These are phyloP conservation scores for Pseudocohnilembus persalinus DNA, from an alignment of 169 alveolate genomes.

Conservation along the genomic window DNA sequence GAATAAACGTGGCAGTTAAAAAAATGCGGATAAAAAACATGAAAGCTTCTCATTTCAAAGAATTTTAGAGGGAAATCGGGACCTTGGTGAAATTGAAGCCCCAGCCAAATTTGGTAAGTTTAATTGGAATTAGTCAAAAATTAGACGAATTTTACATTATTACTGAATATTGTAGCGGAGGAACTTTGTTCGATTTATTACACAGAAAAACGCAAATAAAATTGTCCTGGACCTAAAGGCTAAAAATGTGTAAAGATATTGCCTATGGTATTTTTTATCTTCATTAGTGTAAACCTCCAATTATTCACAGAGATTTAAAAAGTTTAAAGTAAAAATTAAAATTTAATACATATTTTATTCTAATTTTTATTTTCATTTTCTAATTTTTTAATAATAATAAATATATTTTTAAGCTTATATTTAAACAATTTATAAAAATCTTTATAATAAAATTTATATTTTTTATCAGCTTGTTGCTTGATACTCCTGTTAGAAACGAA, in stretches of 20 bases:
- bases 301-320: conserved; percentile 76
- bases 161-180: conserved; percentile 85
- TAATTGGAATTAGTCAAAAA: conserved; percentile 77
- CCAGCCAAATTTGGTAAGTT: conserved; percentile 77
- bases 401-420: too few species aligned
- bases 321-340: conserved; percentile 47
- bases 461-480: conserved; percentile 36
- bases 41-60: conserved; percentile 60
- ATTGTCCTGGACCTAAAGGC: conserved; percentile 55
- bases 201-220: conserved; percentile 63
- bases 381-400: too few species aligned
- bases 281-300: conserved; percentile 51
- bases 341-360: too few species aligned
- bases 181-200: conserved; percentile 74
- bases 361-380: too few species aligned
- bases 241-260: conserved; percentile 50
- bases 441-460: background rate
- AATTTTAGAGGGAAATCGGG: conserved; percentile 78
- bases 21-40: conserved; percentile 54
- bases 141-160: conserved; percentile 61
- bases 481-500: conserved; percentile 23
- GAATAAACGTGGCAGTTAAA: conserved; percentile 81
- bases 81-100: conserved; percentile 67
- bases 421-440: too few species aligned
- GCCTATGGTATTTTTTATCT: conserved; percentile 68